Base-by-base conservation (phyloP, 129 eudicot species). In the Mikania micrantha region DNA sequence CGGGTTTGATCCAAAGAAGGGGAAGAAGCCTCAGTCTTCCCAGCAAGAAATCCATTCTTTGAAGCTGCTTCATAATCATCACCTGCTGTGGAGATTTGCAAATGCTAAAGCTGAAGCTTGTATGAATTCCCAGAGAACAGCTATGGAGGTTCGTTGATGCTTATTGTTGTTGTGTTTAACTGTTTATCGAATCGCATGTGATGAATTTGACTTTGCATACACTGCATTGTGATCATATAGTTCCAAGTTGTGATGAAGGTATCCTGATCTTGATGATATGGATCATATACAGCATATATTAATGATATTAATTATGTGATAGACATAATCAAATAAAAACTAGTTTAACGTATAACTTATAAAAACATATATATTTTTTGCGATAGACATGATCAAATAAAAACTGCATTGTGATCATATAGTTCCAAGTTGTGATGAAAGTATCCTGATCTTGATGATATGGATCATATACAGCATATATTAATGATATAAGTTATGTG, bases 91-190 rank as follows among this genome's bases (percentile, higher is more conserved):
- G 96, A 76, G 91, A 27, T 93, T 41, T 40, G 96, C 91, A 49
- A 93, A 93, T 79, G 95, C 98, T 16, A 93, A 83, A 76, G 95
- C 96, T 3, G 79, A 84, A 69, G 87, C 78, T 3, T 76, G 89
- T 7, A 74, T 86, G 74, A 74, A 31, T n/a, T 41, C 79, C 31
- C 96, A 93, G 60, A 84, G 47, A 52, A 74, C 12, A 36, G 82
- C 84, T 74, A 72, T 80, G 52, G 95, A 92, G 98, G 98, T 92
- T 81, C 64, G 95, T 71, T 12, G 3, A 56, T 41, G 45, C 29
- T 40, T 39, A n/a, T 62, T 40, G n/a, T 34, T 48, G 7, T 17
- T 53, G 32, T 57, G 21, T 28, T 12, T 27, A 28, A 49, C 57
- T 19, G 3, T 49, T 21, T 57, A 21, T 17, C 20, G 57, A 49